These are phyloP conservation scores for Pseudogymnoascus sp. DNA, from an alignment of 2,329 filamentous ascomycete genomes.

Conservation along the genomic window DNA sequence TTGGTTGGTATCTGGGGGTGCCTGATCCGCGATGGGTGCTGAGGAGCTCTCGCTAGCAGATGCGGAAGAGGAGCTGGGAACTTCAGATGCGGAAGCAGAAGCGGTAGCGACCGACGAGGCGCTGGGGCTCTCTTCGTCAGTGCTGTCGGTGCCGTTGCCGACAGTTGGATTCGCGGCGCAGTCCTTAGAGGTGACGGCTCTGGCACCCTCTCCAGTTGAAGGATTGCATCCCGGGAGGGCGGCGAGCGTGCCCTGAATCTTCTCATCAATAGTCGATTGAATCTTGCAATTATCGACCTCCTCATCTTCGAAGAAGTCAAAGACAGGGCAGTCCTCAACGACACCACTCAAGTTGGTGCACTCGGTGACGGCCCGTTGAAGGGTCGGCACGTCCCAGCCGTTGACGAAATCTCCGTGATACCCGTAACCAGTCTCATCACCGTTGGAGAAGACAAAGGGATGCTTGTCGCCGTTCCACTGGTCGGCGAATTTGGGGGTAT, in stretches of 20 bases:
- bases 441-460: conserved; percentile 44
- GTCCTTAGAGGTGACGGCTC: conserved; percentile 34
- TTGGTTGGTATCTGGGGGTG: not conserved
- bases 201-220: conserved; percentile 35
- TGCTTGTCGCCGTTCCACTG: conserved; percentile 37
- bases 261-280: conserved; percentile 36
- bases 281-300: conserved; percentile 45
- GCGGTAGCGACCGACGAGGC: not conserved
- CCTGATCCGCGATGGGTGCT: not conserved
- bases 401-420: conserved; percentile 52
- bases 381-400: conserved; percentile 45
- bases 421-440: conserved; percentile 44
- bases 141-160: not conserved
- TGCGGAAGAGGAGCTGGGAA: not conserved
- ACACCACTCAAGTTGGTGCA: conserved; percentile 38
- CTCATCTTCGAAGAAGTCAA: conserved; percentile 43
- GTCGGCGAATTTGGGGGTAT: conserved; percentile 41
- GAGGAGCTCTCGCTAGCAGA: not conserved
- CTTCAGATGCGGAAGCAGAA: not conserved
- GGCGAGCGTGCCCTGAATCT: conserved; percentile 35
- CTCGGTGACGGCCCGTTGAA: conserved; percentile 41
- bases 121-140: not conserved
- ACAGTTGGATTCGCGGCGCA: conserved; percentile 25
- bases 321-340: conserved; percentile 36
- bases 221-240: conserved; percentile 49